These are phyloP conservation scores for Solanum hybrid DNA, from an alignment of 305 asterid genomes.

Conservation along the genomic window DNA sequence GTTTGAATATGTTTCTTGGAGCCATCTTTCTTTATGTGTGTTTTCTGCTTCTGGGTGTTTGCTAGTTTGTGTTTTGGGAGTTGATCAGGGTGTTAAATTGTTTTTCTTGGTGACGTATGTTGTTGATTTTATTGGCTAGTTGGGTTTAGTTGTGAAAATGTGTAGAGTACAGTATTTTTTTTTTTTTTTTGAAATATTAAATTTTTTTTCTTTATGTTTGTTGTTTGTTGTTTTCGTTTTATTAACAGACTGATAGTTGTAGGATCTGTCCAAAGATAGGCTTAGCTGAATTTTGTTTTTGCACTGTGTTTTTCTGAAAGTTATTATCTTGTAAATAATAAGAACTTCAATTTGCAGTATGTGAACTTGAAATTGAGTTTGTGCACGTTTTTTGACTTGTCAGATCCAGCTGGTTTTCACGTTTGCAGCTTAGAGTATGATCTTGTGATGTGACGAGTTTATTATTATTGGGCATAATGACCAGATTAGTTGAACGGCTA, in stretches of 20 bases:
- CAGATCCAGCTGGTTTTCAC: conserved; percentile 34
- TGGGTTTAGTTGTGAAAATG: background rate
- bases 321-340: background rate
- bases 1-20: background rate
- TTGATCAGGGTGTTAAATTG: background rate
- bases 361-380: conserved; percentile 4
- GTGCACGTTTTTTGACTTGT: conserved; percentile 8
- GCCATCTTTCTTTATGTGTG: background rate
- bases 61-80: background rate
- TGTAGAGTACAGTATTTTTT: background rate
- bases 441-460: conserved; percentile 9
- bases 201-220: background rate
- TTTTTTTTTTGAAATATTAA: background rate
- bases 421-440: conserved; percentile 14
- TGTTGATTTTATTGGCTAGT: background rate
- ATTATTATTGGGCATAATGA: background rate
- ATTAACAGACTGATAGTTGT: background rate
- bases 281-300: background rate
- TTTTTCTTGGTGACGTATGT: background rate
- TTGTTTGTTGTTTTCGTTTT: background rate
- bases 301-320: background rate
- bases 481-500: conserved; percentile 8
- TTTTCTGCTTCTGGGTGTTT: background rate
- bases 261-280: background rate
- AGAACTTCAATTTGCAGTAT: background rate